A percentile compares a stretch with the other conserved stretches of the same genome.
Evolutionary conservation across 441 rosid species (phyloP).

Genomic region (Viola pubescens): DNA sequence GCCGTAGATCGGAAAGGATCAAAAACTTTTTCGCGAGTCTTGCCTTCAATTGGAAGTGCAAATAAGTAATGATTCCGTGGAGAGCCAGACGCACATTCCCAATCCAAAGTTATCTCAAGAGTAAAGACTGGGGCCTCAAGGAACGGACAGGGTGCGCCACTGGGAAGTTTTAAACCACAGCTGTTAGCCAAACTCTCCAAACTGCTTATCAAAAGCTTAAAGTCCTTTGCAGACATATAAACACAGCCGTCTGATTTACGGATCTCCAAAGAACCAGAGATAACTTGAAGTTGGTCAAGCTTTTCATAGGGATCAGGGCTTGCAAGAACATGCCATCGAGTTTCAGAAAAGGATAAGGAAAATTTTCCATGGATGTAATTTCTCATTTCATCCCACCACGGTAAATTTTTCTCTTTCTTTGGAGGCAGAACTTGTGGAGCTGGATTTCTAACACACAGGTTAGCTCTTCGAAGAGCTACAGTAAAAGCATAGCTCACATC

Average conservation of each 20-base stretch:
- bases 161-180: conserved; percentile 58
- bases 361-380: conserved; percentile 82
- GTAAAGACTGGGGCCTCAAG: conserved; percentile 70
- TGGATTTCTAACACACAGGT: conserved; percentile 70
- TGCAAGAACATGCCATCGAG: conserved; percentile 73
- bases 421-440: conserved; percentile 42
- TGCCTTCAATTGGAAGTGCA: conserved; percentile 84
- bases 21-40: conserved; percentile 72
- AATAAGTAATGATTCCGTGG: conserved; percentile 88
- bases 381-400: conserved; percentile 99
- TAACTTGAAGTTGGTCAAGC: conserved; percentile 76
- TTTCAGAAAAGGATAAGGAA: conserved; percentile 59
- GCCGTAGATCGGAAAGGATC: conserved; percentile 98
- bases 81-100: conserved; percentile 94
- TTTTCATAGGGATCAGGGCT: conserved; percentile 96
- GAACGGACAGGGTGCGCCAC: conserved; percentile 47
- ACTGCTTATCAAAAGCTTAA: conserved; percentile 80
- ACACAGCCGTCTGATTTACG: conserved; percentile 93
- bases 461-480: conserved; percentile 98
- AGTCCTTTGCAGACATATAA: conserved; percentile 63
- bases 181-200: conserved; percentile 74
- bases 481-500: conserved; percentile 97
- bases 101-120: conserved; percentile 85
- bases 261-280: conserved; percentile 69
- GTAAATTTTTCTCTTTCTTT: conserved; percentile 88